Conservation (phyloP, 176 grass and related monocot species). For the Oryza coarctata region DNA sequence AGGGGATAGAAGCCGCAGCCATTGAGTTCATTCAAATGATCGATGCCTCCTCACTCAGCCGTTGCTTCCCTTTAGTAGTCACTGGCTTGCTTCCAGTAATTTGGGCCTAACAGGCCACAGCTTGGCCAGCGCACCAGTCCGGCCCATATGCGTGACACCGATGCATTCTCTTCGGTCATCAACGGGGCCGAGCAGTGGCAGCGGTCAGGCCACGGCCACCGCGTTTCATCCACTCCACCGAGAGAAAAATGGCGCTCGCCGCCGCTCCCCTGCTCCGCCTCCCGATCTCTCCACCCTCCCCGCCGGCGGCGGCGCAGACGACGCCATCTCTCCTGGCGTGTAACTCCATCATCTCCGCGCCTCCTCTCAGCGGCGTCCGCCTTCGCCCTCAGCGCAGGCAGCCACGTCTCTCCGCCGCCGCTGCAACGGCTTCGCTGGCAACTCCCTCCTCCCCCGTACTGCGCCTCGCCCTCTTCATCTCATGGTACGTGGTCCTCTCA, state of each 20-base stretch:
- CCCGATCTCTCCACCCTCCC: background rate
- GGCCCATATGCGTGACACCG: no score
- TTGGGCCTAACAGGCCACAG: no score
- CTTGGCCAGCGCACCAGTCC: no score
- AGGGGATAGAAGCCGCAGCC: no score
- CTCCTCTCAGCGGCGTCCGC: background rate
- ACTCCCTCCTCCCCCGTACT: slow-evolving; percentile 19
- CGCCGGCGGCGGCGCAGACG: background rate
- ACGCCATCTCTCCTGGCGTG: background rate
- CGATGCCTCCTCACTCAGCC: no score
- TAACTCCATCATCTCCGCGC: background rate
- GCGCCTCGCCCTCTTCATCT: background rate
- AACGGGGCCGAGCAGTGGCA: slow-evolving; percentile 22
- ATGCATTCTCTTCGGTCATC: no score
- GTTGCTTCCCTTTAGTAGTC: no score
- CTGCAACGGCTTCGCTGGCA: slow-evolving; percentile 2
- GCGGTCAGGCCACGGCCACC: background rate
- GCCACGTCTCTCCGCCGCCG: background rate
- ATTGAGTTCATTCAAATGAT: slow-evolving; percentile 43
- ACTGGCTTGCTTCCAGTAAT: no score
- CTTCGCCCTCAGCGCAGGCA: background rate
- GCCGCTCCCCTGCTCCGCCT: slow-evolving; percentile 31
- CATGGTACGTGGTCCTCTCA: no score
- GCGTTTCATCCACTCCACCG: background rate
- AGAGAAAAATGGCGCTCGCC: slow-evolving; percentile 46